Base-by-base conservation (phyloP, 106 monocot species). In the Hemerocallis citrina region DNA sequence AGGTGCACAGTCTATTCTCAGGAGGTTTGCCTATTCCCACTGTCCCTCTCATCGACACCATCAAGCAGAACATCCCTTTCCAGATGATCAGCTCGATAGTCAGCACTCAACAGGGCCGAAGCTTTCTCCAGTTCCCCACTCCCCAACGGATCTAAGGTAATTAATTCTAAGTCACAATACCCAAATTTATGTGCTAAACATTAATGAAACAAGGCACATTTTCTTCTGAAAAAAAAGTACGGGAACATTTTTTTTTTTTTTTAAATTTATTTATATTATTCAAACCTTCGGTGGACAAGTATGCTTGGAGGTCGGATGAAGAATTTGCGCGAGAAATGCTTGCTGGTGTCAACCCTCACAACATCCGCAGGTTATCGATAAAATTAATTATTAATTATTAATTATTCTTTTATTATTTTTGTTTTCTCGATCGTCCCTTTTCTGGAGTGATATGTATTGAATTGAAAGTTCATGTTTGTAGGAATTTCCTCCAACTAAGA, bases 401-500 rank as follows among this genome's bases (percentile, higher is more conserved):
- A n/a, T n/a, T n/a, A n/a, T n/a, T n/a, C n/a, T n/a, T n/a, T 34
- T 45, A 33, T 37, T 61, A n/a, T n/a, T n/a, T n/a, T n/a, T n/a
- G n/a, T n/a, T n/a, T n/a, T n/a, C n/a, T n/a, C n/a, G n/a, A n/a
- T n/a, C n/a, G n/a, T n/a, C n/a, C n/a, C n/a, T n/a, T n/a, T n/a
- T n/a, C n/a, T n/a, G n/a, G n/a, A n/a, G n/a, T n/a, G n/a, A n/a
- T n/a, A n/a, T n/a, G n/a, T n/a, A n/a, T n/a, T n/a, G n/a, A n/a
- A n/a, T n/a, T n/a, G n/a, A n/a, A n/a, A n/a, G n/a, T n/a, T n/a
- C n/a, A n/a, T n/a, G n/a, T 0, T 48, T 65, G n/a, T 57, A 92
- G 81, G 78, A 65, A 35, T 92, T 92, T 44, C 92, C 92, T 17
- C 87, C 92, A 14, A 74, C 37, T 2, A 84, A 88, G 65, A 74